Base-by-base conservation (phyloP, 306 rosid species). In the Vigna unguiculata region DNA sequence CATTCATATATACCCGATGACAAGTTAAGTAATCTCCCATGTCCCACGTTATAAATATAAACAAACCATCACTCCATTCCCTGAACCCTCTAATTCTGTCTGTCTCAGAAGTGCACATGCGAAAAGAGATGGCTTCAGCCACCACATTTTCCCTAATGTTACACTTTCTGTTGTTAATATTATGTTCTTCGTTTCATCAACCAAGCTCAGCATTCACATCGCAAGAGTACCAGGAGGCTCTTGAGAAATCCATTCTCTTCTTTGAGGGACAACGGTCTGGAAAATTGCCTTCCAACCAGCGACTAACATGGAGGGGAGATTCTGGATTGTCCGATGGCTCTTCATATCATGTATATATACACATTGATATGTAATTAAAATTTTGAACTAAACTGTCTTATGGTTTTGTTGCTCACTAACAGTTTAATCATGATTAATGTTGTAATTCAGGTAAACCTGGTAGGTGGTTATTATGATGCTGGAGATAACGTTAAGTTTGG, bases 391-490 rank as follows among this genome's bases (percentile, higher is more conserved):
- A 78, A 49, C 34, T 45, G 14, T 5, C 20, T 12, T 12, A 43
- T 22, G 5, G 47, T 51, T 66, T 36, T 80, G 46, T 36, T 80
- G 46, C 46, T 61, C 68, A 61, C 30, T 10, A 0, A 55, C 15
- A 7, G 15, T 62, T 9, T 62, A 62, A 34, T 17, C 25, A 17
- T 17, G 16, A 20, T 32, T 72, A 59, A 49, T 76, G 41, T 46
- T 32, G 83, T 85, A 10, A 7, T 36, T 76, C 73, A 91, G 98
- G 97, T 91, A 82, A 88, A 91, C 83, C 71, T 91, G 21, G 92
- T 85, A 0, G 98, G 98, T 0, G 98, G 98, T 60, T 94, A 94
- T 78, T 94, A 94, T 83, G 98, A 94, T 86, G 98, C 98, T 6
- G 98, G 97, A 38, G 98, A 94, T 45, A 94, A 94, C 55, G 85